Evolutionary conservation across 495 filamentous ascomycete genomes (phyloP).

Genomic region (Haplographium delicatum): DNA sequence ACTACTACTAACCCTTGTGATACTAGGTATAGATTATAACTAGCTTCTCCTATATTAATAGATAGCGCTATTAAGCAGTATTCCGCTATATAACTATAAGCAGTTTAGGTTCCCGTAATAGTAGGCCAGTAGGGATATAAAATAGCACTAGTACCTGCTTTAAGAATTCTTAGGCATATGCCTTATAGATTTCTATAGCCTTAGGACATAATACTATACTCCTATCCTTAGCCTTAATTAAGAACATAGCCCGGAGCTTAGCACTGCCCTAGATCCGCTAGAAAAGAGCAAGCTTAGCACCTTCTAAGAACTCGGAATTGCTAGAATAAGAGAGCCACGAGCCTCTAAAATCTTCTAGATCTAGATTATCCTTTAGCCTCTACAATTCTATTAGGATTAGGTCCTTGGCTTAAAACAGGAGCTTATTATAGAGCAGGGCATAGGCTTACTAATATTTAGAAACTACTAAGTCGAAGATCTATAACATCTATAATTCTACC

Average conservation of each 20-base stretch:
- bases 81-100: background rate
- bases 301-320: background rate
- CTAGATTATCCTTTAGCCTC: slow-evolving; percentile 12
- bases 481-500: slow-evolving; percentile 5
- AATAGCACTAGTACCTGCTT: slow-evolving; percentile 2
- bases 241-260: slow-evolving; percentile 11
- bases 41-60: slow-evolving; percentile 5
- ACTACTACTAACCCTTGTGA: slow-evolving; percentile 2
- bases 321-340: slow-evolving; percentile 9
- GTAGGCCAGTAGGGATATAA: slow-evolving; percentile 3
- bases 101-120: slow-evolving; percentile 3
- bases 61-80: background rate
- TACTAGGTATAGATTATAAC: slow-evolving; percentile 7
- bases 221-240: background rate
- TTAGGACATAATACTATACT: background rate
- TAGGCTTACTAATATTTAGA: slow-evolving; percentile 11
- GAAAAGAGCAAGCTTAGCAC: background rate
- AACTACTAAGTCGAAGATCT: slow-evolving; percentile 8
- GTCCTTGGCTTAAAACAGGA: slow-evolving; percentile 3
- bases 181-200: background rate
- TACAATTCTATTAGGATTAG: slow-evolving; percentile 3
- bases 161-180: background rate
- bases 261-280: slow-evolving; percentile 2
- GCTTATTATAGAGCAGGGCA: slow-evolving; percentile 14
- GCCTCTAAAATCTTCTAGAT: slow-evolving; percentile 12